Base-by-base conservation (phyloP, 768 basidiomycete species). In the Amanita pseudoporphyria region DNA sequence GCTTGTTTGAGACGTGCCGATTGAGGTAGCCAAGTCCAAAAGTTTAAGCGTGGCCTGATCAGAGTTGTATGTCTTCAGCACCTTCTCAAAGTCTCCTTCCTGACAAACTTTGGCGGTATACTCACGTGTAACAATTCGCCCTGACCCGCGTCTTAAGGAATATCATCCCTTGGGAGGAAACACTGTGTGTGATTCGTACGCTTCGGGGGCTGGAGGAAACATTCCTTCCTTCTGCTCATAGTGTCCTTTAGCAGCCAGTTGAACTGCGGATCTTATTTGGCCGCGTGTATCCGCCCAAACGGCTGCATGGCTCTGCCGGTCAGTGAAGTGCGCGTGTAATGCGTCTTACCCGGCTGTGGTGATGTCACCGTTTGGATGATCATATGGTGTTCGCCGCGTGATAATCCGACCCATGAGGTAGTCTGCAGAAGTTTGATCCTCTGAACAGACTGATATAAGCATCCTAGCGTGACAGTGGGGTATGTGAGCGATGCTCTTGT, bases 101-200 rank as follows among this genome's bases (percentile, higher is more conserved):
- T 18, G 19, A 26, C 33, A 36, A 6, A 47, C 28, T 12, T 37
- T 21, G 35, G 24, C 13, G 16, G 16, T 37, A 16, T 38, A 38
- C 12, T 47, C 37, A 19, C 14, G n/a, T 6, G 46, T 16, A 14
- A 5, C 6, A 13, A 7, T 16, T 6, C 36, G 46, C 3, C 26
- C 46, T 6, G 1, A 49, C 5, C 60, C 60, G 49, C 58, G 60
- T 18, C 56, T 45, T 13, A 64, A 51, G 9, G 56, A 56, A 55
- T 69, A 65, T 30, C 68, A 64, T 4, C 63, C 61, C 30, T 67
- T 64, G 47, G 70, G 58, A 14, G 72, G 49, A 56, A 63, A 71
- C 16, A 71, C 69, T 43, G 71, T 71, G 48, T 64, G 64, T 5
- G 67, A 55, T 18, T 56, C 59, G 54, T 74, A 77, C 18, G 69